Evolutionary conservation across 441 rosid species (phyloP).

Genomic region (Gossypium schwendimanii): DNA sequence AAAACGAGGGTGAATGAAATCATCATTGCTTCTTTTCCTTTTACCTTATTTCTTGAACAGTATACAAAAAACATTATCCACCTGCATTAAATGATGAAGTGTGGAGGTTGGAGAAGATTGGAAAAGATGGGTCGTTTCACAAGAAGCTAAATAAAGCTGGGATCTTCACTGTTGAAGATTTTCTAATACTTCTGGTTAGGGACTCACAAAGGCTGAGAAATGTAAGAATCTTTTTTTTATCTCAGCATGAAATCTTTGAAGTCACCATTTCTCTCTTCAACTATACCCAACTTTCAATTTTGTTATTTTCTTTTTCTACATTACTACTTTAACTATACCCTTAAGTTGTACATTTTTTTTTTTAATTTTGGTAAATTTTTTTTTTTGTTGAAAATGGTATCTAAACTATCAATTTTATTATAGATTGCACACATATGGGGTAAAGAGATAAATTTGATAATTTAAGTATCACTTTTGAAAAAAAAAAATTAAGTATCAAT

Average conservation of each 20-base stretch:
- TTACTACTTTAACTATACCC: not conserved
- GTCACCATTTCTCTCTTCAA: too few species aligned
- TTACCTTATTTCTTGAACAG: conserved; percentile 21
- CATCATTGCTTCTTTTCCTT: not conserved
- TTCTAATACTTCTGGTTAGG: conserved; percentile 50
- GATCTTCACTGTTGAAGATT: conserved; percentile 57
- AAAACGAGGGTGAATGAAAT: not conserved
- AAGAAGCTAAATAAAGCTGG: conserved; percentile 44
- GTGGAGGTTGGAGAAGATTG: conserved; percentile 86
- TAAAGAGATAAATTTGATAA: too few species aligned
- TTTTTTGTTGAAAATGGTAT: too few species aligned
- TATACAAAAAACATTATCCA: conserved; percentile 79
- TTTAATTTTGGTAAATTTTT: too few species aligned
- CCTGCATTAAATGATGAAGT: conserved; percentile 64
- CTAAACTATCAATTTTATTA: too few species aligned
- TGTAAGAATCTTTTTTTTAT: conserved; percentile 27
- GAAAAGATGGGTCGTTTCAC: conserved; percentile 81
- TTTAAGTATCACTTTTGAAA: too few species aligned
- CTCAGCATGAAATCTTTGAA: not conserved
- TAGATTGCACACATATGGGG: too few species aligned
- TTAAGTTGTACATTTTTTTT: too few species aligned
- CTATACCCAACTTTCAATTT: not conserved
- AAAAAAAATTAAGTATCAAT: too few species aligned
- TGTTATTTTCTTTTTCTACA: not conserved
- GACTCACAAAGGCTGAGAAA: conserved; percentile 50